A percentile compares a stretch with the other conserved stretches of the same genome.
Conservation (phyloP, 192 early-diverging fungal species). For the Dissophora ornata region DNA sequence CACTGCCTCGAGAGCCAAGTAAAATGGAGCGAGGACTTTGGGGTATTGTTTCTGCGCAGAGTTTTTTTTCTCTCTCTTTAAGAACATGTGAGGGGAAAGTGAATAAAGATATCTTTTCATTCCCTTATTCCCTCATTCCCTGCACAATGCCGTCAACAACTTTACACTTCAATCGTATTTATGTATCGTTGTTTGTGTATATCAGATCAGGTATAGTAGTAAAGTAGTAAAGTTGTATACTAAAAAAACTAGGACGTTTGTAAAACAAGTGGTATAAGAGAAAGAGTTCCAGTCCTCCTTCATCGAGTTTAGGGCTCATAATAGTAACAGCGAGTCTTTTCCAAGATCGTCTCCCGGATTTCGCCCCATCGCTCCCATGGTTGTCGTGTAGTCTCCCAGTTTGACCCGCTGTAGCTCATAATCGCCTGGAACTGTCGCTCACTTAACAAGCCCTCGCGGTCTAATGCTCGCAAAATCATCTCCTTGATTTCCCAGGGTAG, state of each 20-base stretch:
- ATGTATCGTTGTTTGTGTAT: too few relatives aligned
- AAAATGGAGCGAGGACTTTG: neutral
- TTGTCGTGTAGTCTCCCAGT: constrained; percentile 35
- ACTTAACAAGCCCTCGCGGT: constrained; percentile 31
- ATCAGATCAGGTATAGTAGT: too few relatives aligned
- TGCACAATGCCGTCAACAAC: too few relatives aligned
- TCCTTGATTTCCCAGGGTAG: constrained; percentile 50
- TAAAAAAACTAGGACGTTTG: too few relatives aligned
- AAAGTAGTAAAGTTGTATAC: too few relatives aligned
- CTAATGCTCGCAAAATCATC: constrained; percentile 41
- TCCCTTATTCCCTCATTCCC: too few relatives aligned
- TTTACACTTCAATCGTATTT: too few relatives aligned
- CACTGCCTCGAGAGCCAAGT: neutral
- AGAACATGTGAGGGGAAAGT: neutral
- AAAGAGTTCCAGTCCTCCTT: too few relatives aligned
- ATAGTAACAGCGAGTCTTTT: constrained; percentile 40
- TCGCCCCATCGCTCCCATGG: constrained; percentile 51
- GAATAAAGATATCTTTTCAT: too few relatives aligned
- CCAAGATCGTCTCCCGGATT: constrained; percentile 38
- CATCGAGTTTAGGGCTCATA: constrained; percentile 42
- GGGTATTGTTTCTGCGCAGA: neutral
- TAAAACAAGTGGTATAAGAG: too few relatives aligned
- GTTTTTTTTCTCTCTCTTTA: neutral
- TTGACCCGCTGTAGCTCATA: constrained; percentile 16
- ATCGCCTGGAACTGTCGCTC: constrained; percentile 47